A percentile compares a stretch with the other conserved stretches of the same genome.
These are phyloP conservation scores for Cardamine chenopodiifolia DNA, from an alignment of 345 rosid genomes.

Conservation along the genomic window DNA sequence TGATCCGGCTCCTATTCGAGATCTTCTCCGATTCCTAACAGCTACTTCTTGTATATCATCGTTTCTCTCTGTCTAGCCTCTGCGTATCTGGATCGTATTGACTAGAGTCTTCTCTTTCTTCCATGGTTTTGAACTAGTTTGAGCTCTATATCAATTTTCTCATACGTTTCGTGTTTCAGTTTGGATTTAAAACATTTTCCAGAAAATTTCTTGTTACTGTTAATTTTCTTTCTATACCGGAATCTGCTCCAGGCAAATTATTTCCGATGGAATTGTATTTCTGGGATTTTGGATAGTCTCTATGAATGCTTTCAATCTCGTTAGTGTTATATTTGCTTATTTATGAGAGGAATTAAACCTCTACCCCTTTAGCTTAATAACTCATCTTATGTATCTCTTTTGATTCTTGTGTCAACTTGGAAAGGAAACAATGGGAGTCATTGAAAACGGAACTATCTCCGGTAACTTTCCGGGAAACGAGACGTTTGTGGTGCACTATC, in stretches of 20 bases:
- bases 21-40: not conserved
- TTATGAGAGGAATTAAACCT: not conserved
- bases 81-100: constrained; percentile 15
- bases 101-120: constrained; percentile 2
- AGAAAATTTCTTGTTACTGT: not conserved
- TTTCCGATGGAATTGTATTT: not conserved
- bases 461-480: constrained; percentile 66
- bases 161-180: constrained; percentile 6
- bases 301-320: not conserved
- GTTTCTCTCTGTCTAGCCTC: not conserved
- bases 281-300: not conserved
- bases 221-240: not conserved
- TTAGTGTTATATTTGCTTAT: not conserved
- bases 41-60: constrained; percentile 20
- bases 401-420: not conserved
- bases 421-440: constrained; percentile 59
- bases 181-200: not conserved
- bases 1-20: not conserved
- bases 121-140: constrained; percentile 8
- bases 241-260: not conserved
- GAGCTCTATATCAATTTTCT: constrained; percentile 23
- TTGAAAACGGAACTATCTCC: constrained; percentile 64
- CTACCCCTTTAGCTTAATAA: not conserved
- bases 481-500: constrained; percentile 71
- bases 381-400: not conserved